Percentiles rank a stretch among this genome's conserved stretches.
These are phyloP conservation scores for Paramarasmius palmivorus DNA, from an alignment of 1,284 basidiomycete species.

Conservation along the genomic window DNA sequence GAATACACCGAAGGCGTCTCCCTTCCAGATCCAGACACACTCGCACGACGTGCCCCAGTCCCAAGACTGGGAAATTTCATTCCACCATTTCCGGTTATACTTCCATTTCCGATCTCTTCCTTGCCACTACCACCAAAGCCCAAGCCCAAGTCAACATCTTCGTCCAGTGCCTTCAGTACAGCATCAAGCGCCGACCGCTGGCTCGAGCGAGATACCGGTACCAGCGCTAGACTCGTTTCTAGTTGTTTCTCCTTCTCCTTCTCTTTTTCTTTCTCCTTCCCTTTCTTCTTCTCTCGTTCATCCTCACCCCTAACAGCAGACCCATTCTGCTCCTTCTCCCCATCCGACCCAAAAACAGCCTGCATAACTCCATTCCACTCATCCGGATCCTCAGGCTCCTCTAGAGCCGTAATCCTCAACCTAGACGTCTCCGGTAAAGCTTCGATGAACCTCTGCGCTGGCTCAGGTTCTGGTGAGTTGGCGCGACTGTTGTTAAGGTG, in stretches of 20 bases:
- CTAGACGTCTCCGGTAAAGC: slow-evolving; percentile 23
- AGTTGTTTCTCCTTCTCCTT: too few species aligned
- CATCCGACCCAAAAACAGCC: slow-evolving; percentile 32
- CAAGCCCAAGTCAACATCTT: slow-evolving; percentile 37
- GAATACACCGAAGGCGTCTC: slow-evolving; percentile 38
- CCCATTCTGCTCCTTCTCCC: slow-evolving; percentile 12
- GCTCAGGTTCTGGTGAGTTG: slow-evolving; percentile 5
- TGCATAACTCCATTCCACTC: slow-evolving; percentile 47
- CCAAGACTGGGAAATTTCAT: slow-evolving; percentile 10
- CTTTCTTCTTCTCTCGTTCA: background rate
- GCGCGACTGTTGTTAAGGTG: too few species aligned
- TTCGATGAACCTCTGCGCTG: background rate
- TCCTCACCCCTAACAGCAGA: slow-evolving; percentile 12
- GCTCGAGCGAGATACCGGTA: slow-evolving; percentile 10
- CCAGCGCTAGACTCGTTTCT: too few species aligned
- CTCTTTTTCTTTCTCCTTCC: slow-evolving; percentile 13
- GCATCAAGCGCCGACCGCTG: slow-evolving; percentile 24
- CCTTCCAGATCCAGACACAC: slow-evolving; percentile 26
- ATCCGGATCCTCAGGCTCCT: slow-evolving; percentile 28
- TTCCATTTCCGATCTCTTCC: slow-evolving; percentile 8
- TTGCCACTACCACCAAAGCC: slow-evolving; percentile 20
- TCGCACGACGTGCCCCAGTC: background rate
- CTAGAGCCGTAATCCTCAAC: slow-evolving; percentile 33
- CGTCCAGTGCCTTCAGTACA: slow-evolving; percentile 30
- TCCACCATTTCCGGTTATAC: slow-evolving; percentile 34